Conservation (phyloP, 345 rosid species). For the Ricinus communis region DNA sequence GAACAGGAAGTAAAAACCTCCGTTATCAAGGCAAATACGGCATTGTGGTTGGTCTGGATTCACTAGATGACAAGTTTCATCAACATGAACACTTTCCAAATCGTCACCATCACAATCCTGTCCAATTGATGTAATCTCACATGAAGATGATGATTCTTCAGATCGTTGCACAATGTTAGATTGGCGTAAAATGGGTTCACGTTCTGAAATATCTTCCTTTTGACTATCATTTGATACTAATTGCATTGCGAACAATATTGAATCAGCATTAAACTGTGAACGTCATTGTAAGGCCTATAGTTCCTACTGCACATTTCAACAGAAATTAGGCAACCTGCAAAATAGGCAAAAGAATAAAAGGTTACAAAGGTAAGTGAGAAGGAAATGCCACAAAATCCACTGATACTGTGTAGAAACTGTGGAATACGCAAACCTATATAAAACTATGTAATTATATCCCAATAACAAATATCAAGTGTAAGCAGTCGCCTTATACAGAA, state of each 20-base stretch:
- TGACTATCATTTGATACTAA: slow-evolving; percentile 69
- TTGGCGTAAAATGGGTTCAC: slow-evolving; percentile 57
- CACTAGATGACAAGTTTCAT: slow-evolving; percentile 67
- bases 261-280: slow-evolving; percentile 23
- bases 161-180: slow-evolving; percentile 37
- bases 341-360: neutral
- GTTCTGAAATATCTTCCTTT: slow-evolving; percentile 56
- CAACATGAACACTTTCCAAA: slow-evolving; percentile 49
- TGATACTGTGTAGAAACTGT: no score
- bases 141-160: slow-evolving; percentile 56
- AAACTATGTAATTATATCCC: no score
- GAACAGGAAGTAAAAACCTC: slow-evolving; percentile 49
- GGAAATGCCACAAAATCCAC: no score
- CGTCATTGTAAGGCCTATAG: slow-evolving; percentile 19
- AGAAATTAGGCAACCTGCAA: slow-evolving; percentile 23
- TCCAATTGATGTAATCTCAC: slow-evolving; percentile 62
- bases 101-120: slow-evolving; percentile 48
- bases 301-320: slow-evolving; percentile 28
- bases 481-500: no score
- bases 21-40: slow-evolving; percentile 93
- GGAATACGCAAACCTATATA: no score
- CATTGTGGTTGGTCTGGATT: slow-evolving; percentile 79
- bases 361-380: neutral
- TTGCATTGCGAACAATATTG: slow-evolving; percentile 60
- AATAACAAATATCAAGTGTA: no score